These are phyloP conservation scores for Trichoderma erinaceum DNA, from an alignment of 495 filamentous ascomycete species.

Conservation along the genomic window DNA sequence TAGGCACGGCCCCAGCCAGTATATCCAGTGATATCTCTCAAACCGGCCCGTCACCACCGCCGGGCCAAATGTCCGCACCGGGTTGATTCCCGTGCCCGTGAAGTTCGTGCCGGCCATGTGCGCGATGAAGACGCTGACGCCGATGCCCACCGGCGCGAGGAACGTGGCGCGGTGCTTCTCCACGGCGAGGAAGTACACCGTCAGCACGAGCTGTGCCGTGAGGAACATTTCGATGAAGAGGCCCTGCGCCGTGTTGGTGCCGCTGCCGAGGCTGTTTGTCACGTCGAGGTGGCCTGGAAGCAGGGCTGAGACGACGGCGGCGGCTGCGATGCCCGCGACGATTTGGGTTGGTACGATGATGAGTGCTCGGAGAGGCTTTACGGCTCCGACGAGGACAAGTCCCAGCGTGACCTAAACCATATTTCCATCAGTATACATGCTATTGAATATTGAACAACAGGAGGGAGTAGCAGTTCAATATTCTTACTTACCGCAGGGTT, in stretches of 20 bases:
- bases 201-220: slow-evolving; percentile 68
- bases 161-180: slow-evolving; percentile 79
- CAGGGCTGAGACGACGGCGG: slow-evolving; percentile 50
- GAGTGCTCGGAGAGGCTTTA: slow-evolving; percentile 41
- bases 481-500: slow-evolving; percentile 70
- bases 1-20: slow-evolving; percentile 53
- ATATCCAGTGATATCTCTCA: slow-evolving; percentile 65
- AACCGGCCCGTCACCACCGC: slow-evolving; percentile 54
- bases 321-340: slow-evolving; percentile 52
- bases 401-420: slow-evolving; percentile 49
- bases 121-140: slow-evolving; percentile 62
- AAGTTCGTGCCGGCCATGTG: slow-evolving; percentile 57
- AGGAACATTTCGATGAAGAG: slow-evolving; percentile 77
- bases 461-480: not conserved
- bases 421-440: slow-evolving; percentile 44
- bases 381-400: slow-evolving; percentile 51
- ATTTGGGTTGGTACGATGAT: slow-evolving; percentile 53
- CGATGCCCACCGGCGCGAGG: slow-evolving; percentile 73
- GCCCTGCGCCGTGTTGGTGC: slow-evolving; percentile 54
- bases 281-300: slow-evolving; percentile 59
- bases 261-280: slow-evolving; percentile 51
- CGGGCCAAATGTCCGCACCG: slow-evolving; percentile 52
- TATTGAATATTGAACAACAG: not conserved
- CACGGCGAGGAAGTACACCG: slow-evolving; percentile 75
- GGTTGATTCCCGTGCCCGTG: slow-evolving; percentile 56